Evolutionary conservation across 139 green algal genomes (phyloP).

Genomic region (Coccomyxa sp.): DNA sequence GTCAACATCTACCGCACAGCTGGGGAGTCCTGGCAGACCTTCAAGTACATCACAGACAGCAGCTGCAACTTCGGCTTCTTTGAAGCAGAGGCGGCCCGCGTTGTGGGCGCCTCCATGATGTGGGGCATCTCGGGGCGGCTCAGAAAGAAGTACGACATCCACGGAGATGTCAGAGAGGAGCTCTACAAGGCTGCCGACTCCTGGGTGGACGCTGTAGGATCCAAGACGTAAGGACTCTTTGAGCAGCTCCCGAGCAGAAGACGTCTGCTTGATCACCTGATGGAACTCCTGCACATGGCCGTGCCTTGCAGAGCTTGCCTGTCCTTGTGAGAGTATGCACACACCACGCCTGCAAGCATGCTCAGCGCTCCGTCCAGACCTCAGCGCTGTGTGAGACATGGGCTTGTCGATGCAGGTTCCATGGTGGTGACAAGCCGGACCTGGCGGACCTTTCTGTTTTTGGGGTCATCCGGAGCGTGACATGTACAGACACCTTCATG

Average conservation of each 20-base stretch:
- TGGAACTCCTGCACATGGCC: background rate
- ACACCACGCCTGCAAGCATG: background rate
- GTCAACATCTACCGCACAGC: constrained; percentile 96
- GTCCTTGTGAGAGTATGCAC: too few species aligned
- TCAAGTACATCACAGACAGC: constrained; percentile 81
- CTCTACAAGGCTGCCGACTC: constrained; percentile 64
- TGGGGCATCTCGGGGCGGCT: constrained; percentile 53
- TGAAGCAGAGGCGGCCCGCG: constrained; percentile 52
- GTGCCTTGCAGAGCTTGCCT: background rate
- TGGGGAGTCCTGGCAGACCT: constrained; percentile 75
- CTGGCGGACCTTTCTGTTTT: constrained; percentile 89
- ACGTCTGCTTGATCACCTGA: too few species aligned
- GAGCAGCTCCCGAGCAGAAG: too few species aligned
- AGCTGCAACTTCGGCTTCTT: constrained; percentile 64
- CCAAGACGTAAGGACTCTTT: too few species aligned
- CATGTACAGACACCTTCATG: constrained; percentile 74
- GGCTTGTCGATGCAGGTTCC: constrained; percentile 14
- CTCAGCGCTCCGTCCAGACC: background rate
- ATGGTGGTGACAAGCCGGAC: constrained; percentile 71
- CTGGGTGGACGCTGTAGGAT: constrained; percentile 46
- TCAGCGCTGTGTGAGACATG: background rate
- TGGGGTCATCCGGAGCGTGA: constrained; percentile 82
- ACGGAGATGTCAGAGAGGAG: constrained; percentile 70
- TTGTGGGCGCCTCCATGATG: constrained; percentile 76
- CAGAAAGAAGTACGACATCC: constrained; percentile 85